A percentile compares a stretch with the other conserved stretches of the same genome.
Conservation (phyloP, 1,139 yeast genomes). For the Geotrichum candidum region DNA sequence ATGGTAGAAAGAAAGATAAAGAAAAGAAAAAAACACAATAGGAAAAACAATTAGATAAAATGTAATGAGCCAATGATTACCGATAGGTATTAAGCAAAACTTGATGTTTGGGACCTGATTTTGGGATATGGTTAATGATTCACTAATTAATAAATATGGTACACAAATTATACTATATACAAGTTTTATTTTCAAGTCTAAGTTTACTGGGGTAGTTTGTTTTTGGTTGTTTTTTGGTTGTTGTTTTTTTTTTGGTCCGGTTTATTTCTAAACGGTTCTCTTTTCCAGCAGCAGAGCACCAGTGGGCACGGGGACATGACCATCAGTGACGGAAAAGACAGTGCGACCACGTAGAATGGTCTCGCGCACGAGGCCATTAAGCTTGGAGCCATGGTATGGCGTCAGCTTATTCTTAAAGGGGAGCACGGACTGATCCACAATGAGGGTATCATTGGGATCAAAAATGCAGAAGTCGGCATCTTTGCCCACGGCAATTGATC, state of each 20-base stretch:
- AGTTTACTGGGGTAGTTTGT: not conserved
- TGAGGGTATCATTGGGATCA: slow-evolving; percentile 54
- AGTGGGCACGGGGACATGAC: slow-evolving; percentile 50
- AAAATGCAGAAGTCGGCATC: slow-evolving; percentile 85
- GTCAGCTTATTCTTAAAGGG: slow-evolving; percentile 80
- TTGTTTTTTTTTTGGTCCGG: not conserved
- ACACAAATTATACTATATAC: too few relatives aligned
- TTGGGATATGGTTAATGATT: not conserved
- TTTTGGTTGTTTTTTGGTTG: not conserved
- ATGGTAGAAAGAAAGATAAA: not conserved
- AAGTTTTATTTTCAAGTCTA: too few relatives aligned
- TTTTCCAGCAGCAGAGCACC: slow-evolving; percentile 55
- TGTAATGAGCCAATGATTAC: not conserved
- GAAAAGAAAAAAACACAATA: not conserved
- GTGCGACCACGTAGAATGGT: slow-evolving; percentile 70
- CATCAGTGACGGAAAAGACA: slow-evolving; percentile 53
- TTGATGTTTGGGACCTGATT: not conserved
- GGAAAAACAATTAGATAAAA: not conserved
- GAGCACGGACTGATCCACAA: slow-evolving; percentile 53
- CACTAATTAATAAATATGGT: not conserved
- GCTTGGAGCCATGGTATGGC: slow-evolving; percentile 66
- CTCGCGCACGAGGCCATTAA: slow-evolving; percentile 67
- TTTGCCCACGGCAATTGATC: slow-evolving; percentile 60
- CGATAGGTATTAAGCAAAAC: too few relatives aligned
- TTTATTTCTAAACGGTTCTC: not conserved